Conservation (phyloP, 805 yeast species). For the Cyberlindnera subsufficiens region DNA sequence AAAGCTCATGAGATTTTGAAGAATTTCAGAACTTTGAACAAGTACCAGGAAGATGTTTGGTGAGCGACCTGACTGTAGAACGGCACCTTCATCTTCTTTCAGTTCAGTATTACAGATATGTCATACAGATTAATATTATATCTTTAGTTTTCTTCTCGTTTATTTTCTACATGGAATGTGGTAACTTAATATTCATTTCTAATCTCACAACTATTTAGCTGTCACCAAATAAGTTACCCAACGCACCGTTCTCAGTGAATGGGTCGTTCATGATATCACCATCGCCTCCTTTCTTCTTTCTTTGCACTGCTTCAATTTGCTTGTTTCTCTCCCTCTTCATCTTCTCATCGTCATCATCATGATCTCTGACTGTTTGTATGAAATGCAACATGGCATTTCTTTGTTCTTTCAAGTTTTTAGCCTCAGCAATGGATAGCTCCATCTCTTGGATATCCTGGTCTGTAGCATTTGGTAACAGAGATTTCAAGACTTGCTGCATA, state of each 20-base stretch:
- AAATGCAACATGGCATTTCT: constrained; percentile 74
- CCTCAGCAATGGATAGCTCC: constrained; percentile 55
- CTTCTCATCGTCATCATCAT: constrained; percentile 36
- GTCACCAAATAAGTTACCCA: constrained; percentile 52
- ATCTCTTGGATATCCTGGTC: constrained; percentile 55
- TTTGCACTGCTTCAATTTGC: constrained; percentile 47
- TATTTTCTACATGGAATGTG: too few species aligned
- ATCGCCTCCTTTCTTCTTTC: constrained; percentile 43
- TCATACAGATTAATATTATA: too few species aligned
- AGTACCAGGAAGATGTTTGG: constrained; percentile 98
- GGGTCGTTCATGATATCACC: constrained; percentile 67
- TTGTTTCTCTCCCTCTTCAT: constrained; percentile 43
- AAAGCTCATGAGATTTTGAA: constrained; percentile 75
- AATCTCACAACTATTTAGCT: constrained; percentile 1
- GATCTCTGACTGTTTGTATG: constrained; percentile 55
- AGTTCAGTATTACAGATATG: too few species aligned
- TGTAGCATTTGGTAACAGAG: constrained; percentile 47
- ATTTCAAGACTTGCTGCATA: constrained; percentile 56
- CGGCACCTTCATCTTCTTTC: neutral
- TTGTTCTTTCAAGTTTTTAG: constrained; percentile 73
- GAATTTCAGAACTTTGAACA: constrained; percentile 73
- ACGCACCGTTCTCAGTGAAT: constrained; percentile 61
- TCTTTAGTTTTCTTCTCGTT: too few species aligned
- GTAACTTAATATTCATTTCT: too few species aligned
- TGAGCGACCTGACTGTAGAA: constrained; percentile 26